Evolutionary conservation across 2,329 filamentous ascomycete genomes (phyloP).

Genomic region (Tolypocladium tropicale): DNA sequence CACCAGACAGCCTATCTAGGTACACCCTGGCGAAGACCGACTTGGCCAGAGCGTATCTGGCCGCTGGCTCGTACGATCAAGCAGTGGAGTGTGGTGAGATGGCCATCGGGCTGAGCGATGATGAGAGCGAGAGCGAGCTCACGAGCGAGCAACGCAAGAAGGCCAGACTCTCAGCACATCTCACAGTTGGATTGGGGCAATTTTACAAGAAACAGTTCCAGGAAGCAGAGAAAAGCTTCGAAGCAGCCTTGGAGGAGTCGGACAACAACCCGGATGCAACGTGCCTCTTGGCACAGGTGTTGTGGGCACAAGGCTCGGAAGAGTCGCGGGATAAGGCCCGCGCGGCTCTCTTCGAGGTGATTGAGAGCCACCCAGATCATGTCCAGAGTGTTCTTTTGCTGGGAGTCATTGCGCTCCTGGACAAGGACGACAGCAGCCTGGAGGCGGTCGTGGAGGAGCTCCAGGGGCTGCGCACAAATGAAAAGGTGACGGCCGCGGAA

Average conservation of each 20-base stretch:
- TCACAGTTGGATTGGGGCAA: constrained; percentile 75
- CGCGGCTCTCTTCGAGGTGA: constrained; percentile 67
- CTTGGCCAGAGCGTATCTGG: constrained; percentile 73
- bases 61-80: constrained; percentile 49
- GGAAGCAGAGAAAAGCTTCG: constrained; percentile 68
- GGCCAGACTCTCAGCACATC: constrained; percentile 70
- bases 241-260: constrained; percentile 68
- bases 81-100: constrained; percentile 74
- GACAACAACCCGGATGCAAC: constrained; percentile 69
- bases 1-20: constrained; percentile 56
- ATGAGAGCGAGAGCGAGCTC: constrained; percentile 58
- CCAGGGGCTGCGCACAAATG: constrained; percentile 57
- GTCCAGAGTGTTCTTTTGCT: constrained; percentile 72
- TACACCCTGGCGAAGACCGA: constrained; percentile 83
- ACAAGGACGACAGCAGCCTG: constrained; percentile 67
- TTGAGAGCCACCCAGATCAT: constrained; percentile 65
- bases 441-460: constrained; percentile 76
- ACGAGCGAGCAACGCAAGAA: constrained; percentile 54
- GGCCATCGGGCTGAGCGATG: constrained; percentile 67
- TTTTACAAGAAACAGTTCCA: constrained; percentile 60
- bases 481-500: constrained; percentile 51
- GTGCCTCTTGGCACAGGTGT: constrained; percentile 78
- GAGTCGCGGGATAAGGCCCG: constrained; percentile 67
- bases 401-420: constrained; percentile 73
- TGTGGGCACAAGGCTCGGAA: constrained; percentile 80